Conservation (phyloP, 148 eudicot species). For the Fallopia convolvulus region DNA sequence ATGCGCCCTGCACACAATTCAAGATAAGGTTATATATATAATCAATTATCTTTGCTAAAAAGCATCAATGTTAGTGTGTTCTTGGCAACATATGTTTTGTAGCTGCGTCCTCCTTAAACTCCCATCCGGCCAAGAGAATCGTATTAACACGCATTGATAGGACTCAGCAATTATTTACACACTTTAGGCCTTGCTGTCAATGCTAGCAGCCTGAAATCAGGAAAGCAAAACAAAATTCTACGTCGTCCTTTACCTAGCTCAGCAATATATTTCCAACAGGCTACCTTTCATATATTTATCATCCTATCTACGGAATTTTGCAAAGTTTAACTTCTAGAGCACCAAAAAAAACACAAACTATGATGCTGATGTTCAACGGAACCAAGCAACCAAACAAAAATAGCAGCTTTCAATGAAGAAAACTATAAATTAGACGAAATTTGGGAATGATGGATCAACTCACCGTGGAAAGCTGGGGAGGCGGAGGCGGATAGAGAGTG, state of each 20-base stretch:
- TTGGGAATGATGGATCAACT: conserved; percentile 9
- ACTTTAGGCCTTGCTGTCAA: neutral
- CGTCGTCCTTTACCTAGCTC: neutral
- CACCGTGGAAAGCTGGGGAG: conserved; percentile 90
- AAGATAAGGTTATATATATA: no score
- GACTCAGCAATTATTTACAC: neutral
- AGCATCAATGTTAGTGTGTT: neutral
- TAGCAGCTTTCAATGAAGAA: neutral
- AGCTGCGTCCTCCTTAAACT: neutral
- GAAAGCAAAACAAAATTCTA: neutral
- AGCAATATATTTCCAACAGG: neutral
- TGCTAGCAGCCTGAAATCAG: neutral
- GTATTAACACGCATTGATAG: neutral
- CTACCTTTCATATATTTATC: neutral
- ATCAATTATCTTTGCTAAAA: neutral
- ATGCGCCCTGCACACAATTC: neutral
- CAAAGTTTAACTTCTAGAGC: neutral
- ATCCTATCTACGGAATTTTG: neutral
- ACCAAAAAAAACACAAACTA: neutral
- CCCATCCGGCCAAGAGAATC: neutral
- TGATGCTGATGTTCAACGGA: neutral
- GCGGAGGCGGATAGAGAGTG: conserved; percentile 70
- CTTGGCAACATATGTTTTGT: neutral
- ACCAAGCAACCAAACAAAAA: neutral
- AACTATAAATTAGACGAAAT: neutral